phyloP scores from a whole-genome alignment of 2,329 filamentous ascomycete genomes.

The Neonectria neomacrospora region DNA sequence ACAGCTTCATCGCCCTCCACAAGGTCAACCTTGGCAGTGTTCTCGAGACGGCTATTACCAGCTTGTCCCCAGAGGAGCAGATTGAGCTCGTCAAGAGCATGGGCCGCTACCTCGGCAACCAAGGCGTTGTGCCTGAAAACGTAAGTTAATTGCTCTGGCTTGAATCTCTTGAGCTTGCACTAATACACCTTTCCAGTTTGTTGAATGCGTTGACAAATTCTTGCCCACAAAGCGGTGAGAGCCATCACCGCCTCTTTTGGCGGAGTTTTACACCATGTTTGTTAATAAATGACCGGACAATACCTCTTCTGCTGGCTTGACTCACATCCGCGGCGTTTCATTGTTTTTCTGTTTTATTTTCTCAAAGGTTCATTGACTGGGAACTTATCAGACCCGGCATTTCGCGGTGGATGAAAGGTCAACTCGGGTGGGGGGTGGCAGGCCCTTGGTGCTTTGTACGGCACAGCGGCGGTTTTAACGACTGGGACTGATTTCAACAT shows the following conservation, averaged over 20 bases:
- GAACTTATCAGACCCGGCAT: background rate
- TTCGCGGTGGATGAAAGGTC: conserved; percentile 26
- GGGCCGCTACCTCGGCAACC: conserved; percentile 72
- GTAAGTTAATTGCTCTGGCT: conserved; percentile 40
- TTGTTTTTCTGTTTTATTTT: conserved; percentile 24
- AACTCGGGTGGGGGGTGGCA: conserved; percentile 26
- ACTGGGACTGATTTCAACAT: conserved; percentile 29
- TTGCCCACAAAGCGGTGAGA: conserved; percentile 38
- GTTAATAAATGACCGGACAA: conserved; percentile 30
- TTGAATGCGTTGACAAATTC: conserved; percentile 43
- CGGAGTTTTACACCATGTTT: conserved; percentile 28
- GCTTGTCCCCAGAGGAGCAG: conserved; percentile 88
- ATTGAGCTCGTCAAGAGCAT: conserved; percentile 79
- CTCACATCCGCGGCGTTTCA: conserved; percentile 34
- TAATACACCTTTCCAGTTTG: conserved; percentile 31
- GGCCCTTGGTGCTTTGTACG: conserved; percentile 16
- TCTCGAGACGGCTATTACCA: conserved; percentile 90
- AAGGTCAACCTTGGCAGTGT: conserved; percentile 87
- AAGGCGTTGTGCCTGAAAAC: conserved; percentile 58
- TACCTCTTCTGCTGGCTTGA: conserved; percentile 24
- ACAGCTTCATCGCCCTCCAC: conserved; percentile 93
- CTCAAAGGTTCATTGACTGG: conserved; percentile 8
- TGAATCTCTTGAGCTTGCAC: too few species aligned
- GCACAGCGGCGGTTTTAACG: conserved; percentile 33
- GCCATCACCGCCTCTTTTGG: conserved; percentile 13